These are phyloP conservation scores for Colletotrichum sp. DNA, from an alignment of 2,329 filamentous ascomycete genomes.

Conservation along the genomic window DNA sequence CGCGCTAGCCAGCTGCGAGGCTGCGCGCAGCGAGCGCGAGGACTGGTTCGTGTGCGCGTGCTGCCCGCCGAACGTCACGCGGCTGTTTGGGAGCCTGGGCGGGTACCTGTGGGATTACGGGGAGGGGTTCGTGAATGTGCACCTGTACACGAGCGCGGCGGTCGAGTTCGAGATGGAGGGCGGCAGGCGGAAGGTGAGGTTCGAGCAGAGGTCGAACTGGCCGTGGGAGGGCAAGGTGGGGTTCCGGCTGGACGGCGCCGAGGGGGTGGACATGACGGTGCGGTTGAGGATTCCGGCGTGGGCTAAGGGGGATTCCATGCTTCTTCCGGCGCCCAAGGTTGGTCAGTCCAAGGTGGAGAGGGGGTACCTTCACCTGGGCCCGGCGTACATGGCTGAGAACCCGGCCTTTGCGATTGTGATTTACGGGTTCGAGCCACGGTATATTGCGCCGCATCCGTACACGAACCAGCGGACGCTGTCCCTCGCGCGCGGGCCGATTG, in stretches of 20 bases:
- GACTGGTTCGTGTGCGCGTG: slow-evolving; percentile 66
- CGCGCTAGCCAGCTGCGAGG: slow-evolving; percentile 59
- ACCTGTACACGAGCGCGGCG: slow-evolving; percentile 59
- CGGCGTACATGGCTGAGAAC: slow-evolving; percentile 42
- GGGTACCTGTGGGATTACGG: slow-evolving; percentile 60
- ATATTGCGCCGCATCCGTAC: slow-evolving; percentile 58
- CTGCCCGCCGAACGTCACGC: slow-evolving; percentile 64
- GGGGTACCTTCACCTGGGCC: slow-evolving; percentile 53
- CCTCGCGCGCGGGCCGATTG: slow-evolving; percentile 60
- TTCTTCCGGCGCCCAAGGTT: slow-evolving; percentile 37
- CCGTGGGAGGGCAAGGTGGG: slow-evolving; percentile 59
- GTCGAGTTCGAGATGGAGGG: slow-evolving; percentile 40
- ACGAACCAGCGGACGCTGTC: slow-evolving; percentile 59
- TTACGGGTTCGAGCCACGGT: slow-evolving; percentile 50
- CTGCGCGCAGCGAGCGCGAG: slow-evolving; percentile 51
- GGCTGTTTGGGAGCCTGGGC: slow-evolving; percentile 60
- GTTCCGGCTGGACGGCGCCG: slow-evolving; percentile 41
- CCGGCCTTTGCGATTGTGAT: slow-evolving; percentile 48
- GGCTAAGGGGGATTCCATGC: slow-evolving; percentile 38
- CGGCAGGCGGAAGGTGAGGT: slow-evolving; percentile 34
- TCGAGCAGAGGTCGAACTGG: slow-evolving; percentile 59
- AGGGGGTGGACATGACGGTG: slow-evolving; percentile 40
- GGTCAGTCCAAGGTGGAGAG: slow-evolving; percentile 39
- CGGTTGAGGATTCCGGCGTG: slow-evolving; percentile 60
- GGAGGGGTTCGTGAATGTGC: slow-evolving; percentile 51